Evolutionary conservation across 108 stramenopile species (phyloP), one percentile per base, ranked within the genome.

Genomic region (Cyclotella distinguenda): DNA sequence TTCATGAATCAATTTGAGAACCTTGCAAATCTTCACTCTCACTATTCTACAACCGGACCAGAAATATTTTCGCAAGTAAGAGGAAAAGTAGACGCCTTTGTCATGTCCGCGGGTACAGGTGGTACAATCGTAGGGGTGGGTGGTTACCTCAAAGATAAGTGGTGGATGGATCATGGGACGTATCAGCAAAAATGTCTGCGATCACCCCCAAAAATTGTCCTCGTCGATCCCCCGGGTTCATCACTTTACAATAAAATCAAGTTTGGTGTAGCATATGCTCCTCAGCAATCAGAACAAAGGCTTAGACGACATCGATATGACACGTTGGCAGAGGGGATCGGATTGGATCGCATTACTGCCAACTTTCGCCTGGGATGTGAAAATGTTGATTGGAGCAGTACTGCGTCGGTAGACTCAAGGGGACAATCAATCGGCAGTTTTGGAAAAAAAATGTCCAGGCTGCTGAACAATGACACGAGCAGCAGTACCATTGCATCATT

Each of bases 1-100:
- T 98, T 96, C 55, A 84, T 96, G 78, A 87, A 98, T 79, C 97
- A 98, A 60, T 98, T 98, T 74, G 95, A 98, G 65, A 97, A 97
- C 62, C 38, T 59, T 23, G 80, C 93, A 43, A 98, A 98, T 74
- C 78, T 80, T 33, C 64, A 78, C n/a, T 84, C 87, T 8, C 97
- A 98, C 71, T 87, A 88, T 62, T 49, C 57, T 4, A 60, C 70
- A 1, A 97, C 97, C 2, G 98, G 95, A 16, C 98, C 86, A 1
- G 98, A 98, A 79, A 86, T 98, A 16, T 87, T 73, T 65, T 40
- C 52, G 23, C 92, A 94, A 60, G 59, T 81, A 3, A 23, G 53
- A 1, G 68, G 64, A 48, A 62, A 71, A 11, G 56, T 97, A 22
- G 89, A 97, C 69, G 96, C 96, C 15, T 97, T 99, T 77, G 81